A percentile compares a stretch with the other conserved stretches of the same genome.
Evolutionary conservation across 192 early-diverging fungal species (phyloP).

Genomic region (Phycomyces blakesleeanus): DNA sequence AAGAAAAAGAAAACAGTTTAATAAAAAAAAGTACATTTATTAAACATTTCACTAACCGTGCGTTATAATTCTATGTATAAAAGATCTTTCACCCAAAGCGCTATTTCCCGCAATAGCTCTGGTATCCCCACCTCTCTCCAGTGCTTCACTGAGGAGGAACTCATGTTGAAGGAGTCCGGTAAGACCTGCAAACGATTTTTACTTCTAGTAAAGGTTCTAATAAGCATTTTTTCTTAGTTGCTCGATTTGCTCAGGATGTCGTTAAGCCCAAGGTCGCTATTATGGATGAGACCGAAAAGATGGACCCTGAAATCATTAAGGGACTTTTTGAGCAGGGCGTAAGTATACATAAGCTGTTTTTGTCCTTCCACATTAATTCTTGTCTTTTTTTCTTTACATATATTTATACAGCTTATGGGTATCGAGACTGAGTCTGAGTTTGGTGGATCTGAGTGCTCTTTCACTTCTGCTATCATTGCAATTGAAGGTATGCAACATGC

Average conservation of each 20-base stretch:
- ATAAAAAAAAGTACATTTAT: too few species aligned
- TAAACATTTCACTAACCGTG: too few species aligned
- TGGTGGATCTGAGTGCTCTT: slow-evolving; percentile 78
- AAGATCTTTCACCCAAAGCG: slow-evolving; percentile 50
- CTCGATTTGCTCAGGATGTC: slow-evolving; percentile 79
- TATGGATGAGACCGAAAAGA: slow-evolving; percentile 89
- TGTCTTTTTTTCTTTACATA: too few species aligned
- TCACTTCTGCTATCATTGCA: slow-evolving; percentile 78
- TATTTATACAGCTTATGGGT: slow-evolving; percentile 73
- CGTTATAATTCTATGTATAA: too few species aligned
- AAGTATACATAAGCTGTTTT: slow-evolving; percentile 30
- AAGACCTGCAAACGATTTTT: not conserved
- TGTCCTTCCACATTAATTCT: not conserved
- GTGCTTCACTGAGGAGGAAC: slow-evolving; percentile 84
- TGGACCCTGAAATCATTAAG: slow-evolving; percentile 76
- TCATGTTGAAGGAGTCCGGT: slow-evolving; percentile 79
- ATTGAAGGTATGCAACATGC: slow-evolving; percentile 59
- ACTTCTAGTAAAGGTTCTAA: too few species aligned
- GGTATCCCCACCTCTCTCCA: slow-evolving; percentile 60
- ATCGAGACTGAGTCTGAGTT: slow-evolving; percentile 83
- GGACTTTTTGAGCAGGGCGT: slow-evolving; percentile 88
- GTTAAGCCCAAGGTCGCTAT: slow-evolving; percentile 80
- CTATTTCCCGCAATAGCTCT: slow-evolving; percentile 36
- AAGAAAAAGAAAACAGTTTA: too few species aligned
- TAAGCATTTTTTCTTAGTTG: slow-evolving; percentile 42